Percentiles rank a stretch among this genome's conserved stretches.
Evolutionary conservation across 257 asterid genomes (phyloP).

Genomic region (Solanum medicagineum): DNA sequence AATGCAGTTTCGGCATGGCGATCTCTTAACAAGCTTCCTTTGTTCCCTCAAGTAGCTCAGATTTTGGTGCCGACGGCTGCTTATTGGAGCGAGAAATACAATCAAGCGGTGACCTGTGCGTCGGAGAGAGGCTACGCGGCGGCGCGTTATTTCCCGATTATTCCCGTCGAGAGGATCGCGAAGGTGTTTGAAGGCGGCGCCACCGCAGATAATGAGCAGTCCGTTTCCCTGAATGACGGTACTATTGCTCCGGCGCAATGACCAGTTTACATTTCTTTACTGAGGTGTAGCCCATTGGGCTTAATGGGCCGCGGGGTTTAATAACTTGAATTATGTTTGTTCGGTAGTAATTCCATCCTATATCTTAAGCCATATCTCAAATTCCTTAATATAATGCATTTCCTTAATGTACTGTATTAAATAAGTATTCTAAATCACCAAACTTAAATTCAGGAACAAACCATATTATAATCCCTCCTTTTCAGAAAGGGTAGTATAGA

Average conservation of each 20-base stretch:
- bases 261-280: neutral
- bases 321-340: neutral
- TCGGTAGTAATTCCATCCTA: neutral
- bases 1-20: constrained; percentile 54
- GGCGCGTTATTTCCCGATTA: constrained; percentile 46
- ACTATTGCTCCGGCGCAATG: neutral
- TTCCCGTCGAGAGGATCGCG: constrained; percentile 57
- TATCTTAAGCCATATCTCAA: neutral
- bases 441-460: neutral
- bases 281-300: neutral
- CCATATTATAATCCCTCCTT: neutral
- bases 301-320: neutral
- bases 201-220: constrained; percentile 13
- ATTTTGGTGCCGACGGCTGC: constrained; percentile 64
- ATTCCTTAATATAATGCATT: neutral
- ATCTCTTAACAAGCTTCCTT: constrained; percentile 41
- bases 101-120: constrained; percentile 27
- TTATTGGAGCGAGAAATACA: constrained; percentile 72
- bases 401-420: neutral
- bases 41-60: constrained; percentile 58
- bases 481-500: too few relatives aligned
- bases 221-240: neutral
- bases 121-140: constrained; percentile 30
- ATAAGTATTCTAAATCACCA: neutral
- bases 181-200: constrained; percentile 28